Base-by-base conservation (phyloP, 148 eudicot species). In the Amaranthus cruentus region DNA sequence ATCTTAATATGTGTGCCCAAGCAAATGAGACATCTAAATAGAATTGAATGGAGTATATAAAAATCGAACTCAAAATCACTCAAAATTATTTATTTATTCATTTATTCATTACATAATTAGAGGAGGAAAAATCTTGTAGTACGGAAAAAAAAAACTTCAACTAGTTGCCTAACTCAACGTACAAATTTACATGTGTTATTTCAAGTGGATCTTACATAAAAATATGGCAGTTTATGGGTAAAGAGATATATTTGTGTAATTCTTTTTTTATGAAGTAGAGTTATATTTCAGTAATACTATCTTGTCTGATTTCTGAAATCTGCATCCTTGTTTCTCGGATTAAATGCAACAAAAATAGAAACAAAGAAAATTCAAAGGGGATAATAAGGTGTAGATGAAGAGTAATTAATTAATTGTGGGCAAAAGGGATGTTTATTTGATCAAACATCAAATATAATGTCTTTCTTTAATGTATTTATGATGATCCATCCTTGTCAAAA, bases 391-490 rank as follows among this genome's bases (percentile, higher is more conserved):
- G 42, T 53, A 55, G 21, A 53, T 56, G 13, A 58, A 46, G 66
- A 54, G 47, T 62, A 56, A 55, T 63, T 44, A 73, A 49, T 28
- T 28, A 28, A 28, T 28, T 28, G 38, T 28, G 67, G 59, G 57
- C 57, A 71, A 85, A 74, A 71, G 77, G 77, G 79, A 82, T 75
- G 87, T 82, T 84, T 74, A 83, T 28, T 28, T 28, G 38, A 28
- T 28, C 38, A 28, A 28, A 28, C 38, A 28, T 28, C 38, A 28
- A 28, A 28, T 28, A 28, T 28, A 28, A 28, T 28, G 52, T 73
- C 70, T 71, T 69, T 68, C 77, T n/a, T 38, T 68, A 65, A 44
- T 71, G 69, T 71, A 18, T 18, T 18, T 28, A 28, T 28, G 38
- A 65, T 63, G 79, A 82, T 77, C 76, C 81, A 79, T 79, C 83